Percentiles rank a stretch among this genome's conserved stretches.
Evolutionary conservation across 2,329 filamentous ascomycete genomes (phyloP).

Genomic region (Xylariomycetidae sp.): DNA sequence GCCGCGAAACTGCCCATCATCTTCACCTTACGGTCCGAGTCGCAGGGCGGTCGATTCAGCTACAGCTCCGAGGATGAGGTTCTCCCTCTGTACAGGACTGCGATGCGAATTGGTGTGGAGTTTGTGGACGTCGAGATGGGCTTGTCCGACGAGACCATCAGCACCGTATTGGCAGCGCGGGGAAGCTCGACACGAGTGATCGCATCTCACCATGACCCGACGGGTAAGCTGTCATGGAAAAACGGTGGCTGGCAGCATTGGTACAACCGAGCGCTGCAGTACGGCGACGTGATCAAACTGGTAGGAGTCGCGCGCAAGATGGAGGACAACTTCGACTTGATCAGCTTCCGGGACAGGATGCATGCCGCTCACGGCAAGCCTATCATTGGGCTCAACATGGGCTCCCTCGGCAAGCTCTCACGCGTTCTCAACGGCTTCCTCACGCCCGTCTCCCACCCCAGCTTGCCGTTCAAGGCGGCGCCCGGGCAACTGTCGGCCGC

Average conservation of each 20-base stretch:
- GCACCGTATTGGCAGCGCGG: conserved; percentile 55
- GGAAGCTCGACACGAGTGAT: conserved; percentile 78
- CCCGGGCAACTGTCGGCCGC: conserved; percentile 87
- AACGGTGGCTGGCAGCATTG: conserved; percentile 87
- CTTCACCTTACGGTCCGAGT: conserved; percentile 81
- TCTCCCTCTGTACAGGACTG: conserved; percentile 68
- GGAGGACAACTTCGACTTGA: conserved; percentile 82
- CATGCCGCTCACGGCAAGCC: conserved; percentile 68
- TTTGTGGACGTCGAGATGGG: conserved; percentile 92
- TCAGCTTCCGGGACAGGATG: conserved; percentile 74
- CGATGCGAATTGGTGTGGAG: conserved; percentile 78
- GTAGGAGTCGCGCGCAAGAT: conserved; percentile 71
- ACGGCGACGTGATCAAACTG: conserved; percentile 91
- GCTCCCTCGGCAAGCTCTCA: conserved; percentile 76
- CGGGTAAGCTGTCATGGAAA: conserved; percentile 73
- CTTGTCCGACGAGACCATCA: conserved; percentile 69
- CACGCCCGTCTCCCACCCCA: conserved; percentile 87
- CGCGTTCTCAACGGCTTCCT: conserved; percentile 88
- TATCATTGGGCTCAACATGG: conserved; percentile 95
- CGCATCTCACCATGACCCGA: conserved; percentile 89
- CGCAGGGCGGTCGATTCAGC: conserved; percentile 84
- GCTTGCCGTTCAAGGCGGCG: conserved; percentile 85
- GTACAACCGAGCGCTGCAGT: conserved; percentile 85
- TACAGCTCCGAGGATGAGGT: conserved; percentile 68
- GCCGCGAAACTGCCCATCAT: conserved; percentile 73